A percentile compares a stretch with the other conserved stretches of the same genome.
Conservation (phyloP, 1,139 yeast genomes). For the Ogataea hybrid region DNA sequence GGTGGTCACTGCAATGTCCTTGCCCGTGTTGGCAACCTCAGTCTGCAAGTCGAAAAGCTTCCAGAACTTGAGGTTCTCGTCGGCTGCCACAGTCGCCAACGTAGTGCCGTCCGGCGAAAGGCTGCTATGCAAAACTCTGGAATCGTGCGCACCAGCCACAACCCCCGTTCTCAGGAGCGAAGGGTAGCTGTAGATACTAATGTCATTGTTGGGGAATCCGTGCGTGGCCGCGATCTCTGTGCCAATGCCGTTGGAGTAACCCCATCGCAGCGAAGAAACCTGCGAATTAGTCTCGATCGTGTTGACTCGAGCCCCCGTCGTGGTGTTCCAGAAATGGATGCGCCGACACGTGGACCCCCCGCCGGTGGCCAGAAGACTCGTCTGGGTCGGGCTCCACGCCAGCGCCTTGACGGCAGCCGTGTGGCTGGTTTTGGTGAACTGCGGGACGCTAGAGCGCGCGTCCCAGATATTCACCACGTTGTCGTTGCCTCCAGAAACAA, state of each 20-base stretch:
- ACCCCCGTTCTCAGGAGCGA: slow-evolving; percentile 87
- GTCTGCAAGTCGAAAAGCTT: slow-evolving; percentile 63
- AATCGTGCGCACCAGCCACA: slow-evolving; percentile 83
- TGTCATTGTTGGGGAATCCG: slow-evolving; percentile 87
- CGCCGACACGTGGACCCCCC: slow-evolving; percentile 93
- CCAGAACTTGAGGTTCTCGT: slow-evolving; percentile 96
- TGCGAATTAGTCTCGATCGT: slow-evolving; percentile 93
- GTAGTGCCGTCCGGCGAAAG: slow-evolving; percentile 89
- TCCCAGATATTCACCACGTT: slow-evolving; percentile 96
- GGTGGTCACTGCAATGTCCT: slow-evolving; percentile 25
- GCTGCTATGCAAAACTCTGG: slow-evolving; percentile 80
- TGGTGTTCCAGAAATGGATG: slow-evolving; percentile 94
- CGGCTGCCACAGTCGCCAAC: slow-evolving; percentile 93
- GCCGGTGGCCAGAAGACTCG: slow-evolving; percentile 85
- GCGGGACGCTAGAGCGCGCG: slow-evolving; percentile 68
- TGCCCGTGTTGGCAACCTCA: slow-evolving; percentile 19
- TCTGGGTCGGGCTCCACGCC: slow-evolving; percentile 92
- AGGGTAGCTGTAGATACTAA: slow-evolving; percentile 84
- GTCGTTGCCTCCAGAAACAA: slow-evolving; percentile 95
- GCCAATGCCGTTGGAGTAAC: slow-evolving; percentile 65
- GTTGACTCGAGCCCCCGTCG: slow-evolving; percentile 84
- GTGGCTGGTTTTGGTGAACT: slow-evolving; percentile 75
- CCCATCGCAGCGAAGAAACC: slow-evolving; percentile 92
- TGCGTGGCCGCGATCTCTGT: slow-evolving; percentile 92
- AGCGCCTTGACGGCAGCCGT: slow-evolving; percentile 95